Base-by-base conservation (phyloP, 2,329 filamentous ascomycete genomes). In the Magnaporthales sp. region DNA sequence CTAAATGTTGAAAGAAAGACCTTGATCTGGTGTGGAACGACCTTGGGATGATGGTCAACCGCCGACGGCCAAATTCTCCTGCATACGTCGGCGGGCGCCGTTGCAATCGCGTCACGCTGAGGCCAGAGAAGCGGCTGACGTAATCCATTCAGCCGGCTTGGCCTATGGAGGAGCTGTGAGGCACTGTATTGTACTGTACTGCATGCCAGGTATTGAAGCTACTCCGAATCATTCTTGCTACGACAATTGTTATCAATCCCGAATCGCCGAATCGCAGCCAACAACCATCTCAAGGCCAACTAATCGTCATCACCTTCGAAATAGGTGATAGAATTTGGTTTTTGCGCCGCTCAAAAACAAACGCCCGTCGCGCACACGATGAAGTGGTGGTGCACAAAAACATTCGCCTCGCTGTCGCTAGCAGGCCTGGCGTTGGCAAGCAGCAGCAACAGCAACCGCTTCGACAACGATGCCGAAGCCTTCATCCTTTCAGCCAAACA, bases 321-420 rank as follows among this genome's bases (percentile, higher is more conserved):
- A 24, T 27, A n/a, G n/a, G 13, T 27, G n/a, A 15, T 29, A 24
- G 24, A 27, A 9, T 27, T 27, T n/a, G n/a, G 11, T 4, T 8
- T 19, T 11, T 60, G 56, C 24, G 56, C 11, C 22, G 38, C 38
- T 51, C 38, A 51, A 51, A 51, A 10, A 27, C 24, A 5, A 15
- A 4, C 56, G 27, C 4, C 24, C 13, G 13, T 19, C 24, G 24
- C 56, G 22, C 27, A 5, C 56, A 27, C 56, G 27, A 65, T 65
- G 64, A 65, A 65, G 64, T 60, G 46, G 64, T 60, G 46, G 54
- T 32, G 64, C 46, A 65, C 54, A 19, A 27, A 24, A 38, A 32
- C 56, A 56, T n/a, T 66, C 56, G 60, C 64, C n/a, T 66, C 64
- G 9, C 54, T 65, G 46, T 65, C 64, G 64, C 64, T 66, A 8